Evolutionary conservation across 805 yeast species (phyloP).

Genomic region (Saccharomycopsis oosterbeekiorum): DNA sequence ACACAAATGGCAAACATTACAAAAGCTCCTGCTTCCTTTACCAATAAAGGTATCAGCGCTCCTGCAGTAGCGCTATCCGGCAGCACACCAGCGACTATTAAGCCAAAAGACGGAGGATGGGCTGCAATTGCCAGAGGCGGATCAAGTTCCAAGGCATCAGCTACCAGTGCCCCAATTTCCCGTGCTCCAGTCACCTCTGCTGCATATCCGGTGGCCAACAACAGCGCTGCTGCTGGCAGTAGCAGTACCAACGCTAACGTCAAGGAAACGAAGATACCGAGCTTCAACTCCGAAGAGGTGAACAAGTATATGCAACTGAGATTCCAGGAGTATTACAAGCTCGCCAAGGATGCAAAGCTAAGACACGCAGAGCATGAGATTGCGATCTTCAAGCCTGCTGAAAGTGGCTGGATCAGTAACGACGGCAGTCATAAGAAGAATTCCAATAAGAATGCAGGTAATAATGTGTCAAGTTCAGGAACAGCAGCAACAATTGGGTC

Average conservation of each 20-base stretch:
- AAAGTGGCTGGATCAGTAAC: conserved; percentile 15
- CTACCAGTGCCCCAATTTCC: neutral
- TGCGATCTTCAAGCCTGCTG: conserved; percentile 11
- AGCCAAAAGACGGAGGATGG: conserved; percentile 9
- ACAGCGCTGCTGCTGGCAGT: neutral
- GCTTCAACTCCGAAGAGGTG: conserved; percentile 12
- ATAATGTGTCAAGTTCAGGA: neutral
- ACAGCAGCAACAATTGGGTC: neutral
- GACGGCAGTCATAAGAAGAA: conserved; percentile 1
- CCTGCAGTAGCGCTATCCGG: neutral
- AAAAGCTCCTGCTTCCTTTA: neutral
- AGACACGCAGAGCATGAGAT: conserved; percentile 2
- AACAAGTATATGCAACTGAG: conserved; percentile 3
- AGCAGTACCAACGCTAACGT: neutral
- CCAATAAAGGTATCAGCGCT: neutral
- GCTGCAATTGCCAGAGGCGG: conserved; percentile 10
- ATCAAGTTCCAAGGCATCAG: neutral
- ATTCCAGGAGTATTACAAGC: conserved; percentile 2
- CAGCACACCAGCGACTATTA: neutral
- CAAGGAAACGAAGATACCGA: neutral
- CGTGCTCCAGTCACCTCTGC: neutral
- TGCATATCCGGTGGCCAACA: neutral
- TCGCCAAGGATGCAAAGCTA: conserved; percentile 4
- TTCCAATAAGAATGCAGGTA: neutral
- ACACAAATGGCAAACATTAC: neutral